These are phyloP conservation scores for Pugionium cornutum DNA, from an alignment of 345 rosid genomes.

Conservation along the genomic window DNA sequence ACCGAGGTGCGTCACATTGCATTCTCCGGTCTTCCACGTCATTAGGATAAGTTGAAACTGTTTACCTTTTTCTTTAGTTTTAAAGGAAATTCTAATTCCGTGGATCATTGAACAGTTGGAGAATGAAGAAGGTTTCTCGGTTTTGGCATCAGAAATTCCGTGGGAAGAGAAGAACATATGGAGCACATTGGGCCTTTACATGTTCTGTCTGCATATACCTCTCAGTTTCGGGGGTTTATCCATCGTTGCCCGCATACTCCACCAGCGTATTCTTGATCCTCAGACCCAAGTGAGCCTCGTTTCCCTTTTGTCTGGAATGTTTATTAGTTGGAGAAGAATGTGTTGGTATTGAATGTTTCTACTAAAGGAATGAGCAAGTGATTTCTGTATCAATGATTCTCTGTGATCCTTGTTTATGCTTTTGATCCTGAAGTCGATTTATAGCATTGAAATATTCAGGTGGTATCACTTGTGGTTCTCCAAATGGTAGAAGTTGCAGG, in stretches of 20 bases:
- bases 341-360: neutral
- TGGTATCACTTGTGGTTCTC: slow-evolving; percentile 54
- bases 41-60: neutral
- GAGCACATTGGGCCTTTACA: slow-evolving; percentile 73
- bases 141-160: slow-evolving; percentile 55
- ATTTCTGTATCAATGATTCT: neutral
- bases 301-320: too few species aligned
- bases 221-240: slow-evolving; percentile 84
- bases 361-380: neutral
- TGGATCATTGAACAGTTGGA: slow-evolving; percentile 21
- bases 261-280: slow-evolving; percentile 64
- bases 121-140: slow-evolving; percentile 54
- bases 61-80: neutral
- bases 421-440: neutral
- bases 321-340: too few species aligned
- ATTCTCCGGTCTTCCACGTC: neutral
- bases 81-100: neutral
- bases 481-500: slow-evolving; percentile 61
- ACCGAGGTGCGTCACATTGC: slow-evolving; percentile 2
- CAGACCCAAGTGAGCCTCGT: slow-evolving; percentile 60
- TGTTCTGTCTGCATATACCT: slow-evolving; percentile 83
- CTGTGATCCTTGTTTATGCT: neutral
- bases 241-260: slow-evolving; percentile 57
- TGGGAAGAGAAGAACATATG: slow-evolving; percentile 65
- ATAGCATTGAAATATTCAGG: slow-evolving; percentile 44